Conservation (phyloP, 805 yeast genomes). For the Naumovozyma baii region DNA sequence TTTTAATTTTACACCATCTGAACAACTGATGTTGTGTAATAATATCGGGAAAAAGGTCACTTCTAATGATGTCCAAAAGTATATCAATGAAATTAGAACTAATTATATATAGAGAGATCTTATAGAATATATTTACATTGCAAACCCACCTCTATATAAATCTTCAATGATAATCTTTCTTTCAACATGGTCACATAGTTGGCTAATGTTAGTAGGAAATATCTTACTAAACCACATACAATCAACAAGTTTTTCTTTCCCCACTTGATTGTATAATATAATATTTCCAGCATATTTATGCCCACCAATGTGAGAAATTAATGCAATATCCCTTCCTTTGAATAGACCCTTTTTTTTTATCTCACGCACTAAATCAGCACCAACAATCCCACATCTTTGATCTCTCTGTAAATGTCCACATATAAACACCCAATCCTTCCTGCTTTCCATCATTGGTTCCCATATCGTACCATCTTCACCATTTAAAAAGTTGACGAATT, state of each 20-base stretch:
- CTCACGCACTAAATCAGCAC: constrained; percentile 6
- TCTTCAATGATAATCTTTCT: constrained; percentile 28
- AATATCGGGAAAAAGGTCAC: constrained; percentile 28
- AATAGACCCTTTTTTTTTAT: constrained; percentile 13
- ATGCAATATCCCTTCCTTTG: constrained; percentile 34
- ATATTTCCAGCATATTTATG: constrained; percentile 82
- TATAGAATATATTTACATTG: neutral
- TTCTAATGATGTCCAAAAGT: constrained; percentile 22
- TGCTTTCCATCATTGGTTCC: neutral
- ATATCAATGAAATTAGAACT: constrained; percentile 23
- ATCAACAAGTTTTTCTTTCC: constrained; percentile 12
- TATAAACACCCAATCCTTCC: constrained; percentile 13
- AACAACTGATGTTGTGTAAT: constrained; percentile 23
- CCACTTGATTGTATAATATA: constrained; percentile 34
- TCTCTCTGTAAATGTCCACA: constrained; percentile 26
- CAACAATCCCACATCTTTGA: constrained; percentile 20
- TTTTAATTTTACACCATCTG: constrained; percentile 16
- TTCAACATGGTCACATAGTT: constrained; percentile 49
- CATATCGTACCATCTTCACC: constrained; percentile 4
- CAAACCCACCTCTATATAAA: constrained; percentile 41
- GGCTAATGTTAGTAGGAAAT: constrained; percentile 54
- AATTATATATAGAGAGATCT: constrained; percentile 14
- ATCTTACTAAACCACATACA: constrained; percentile 74
- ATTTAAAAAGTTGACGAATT: constrained; percentile 15
- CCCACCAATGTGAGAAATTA: constrained; percentile 74